Evolutionary conservation across 768 basidiomycete genomes (phyloP).

Genomic region (Termitomyces sp.): DNA sequence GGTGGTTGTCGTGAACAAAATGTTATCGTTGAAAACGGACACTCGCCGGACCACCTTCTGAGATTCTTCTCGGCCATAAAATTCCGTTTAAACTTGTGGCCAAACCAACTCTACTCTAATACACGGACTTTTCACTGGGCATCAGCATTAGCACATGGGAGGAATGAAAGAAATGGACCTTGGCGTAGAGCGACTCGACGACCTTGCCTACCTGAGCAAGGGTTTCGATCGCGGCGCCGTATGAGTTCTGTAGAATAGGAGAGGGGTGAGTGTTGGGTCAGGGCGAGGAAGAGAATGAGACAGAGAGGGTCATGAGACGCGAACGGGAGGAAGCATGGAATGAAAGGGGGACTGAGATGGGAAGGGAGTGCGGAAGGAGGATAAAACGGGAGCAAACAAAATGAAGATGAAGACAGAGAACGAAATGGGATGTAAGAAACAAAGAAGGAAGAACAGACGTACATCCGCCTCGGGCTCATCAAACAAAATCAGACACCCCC

Average conservation of each 20-base stretch:
- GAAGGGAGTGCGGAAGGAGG: not conserved
- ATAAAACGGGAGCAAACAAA: not conserved
- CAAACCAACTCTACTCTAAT: too few species aligned
- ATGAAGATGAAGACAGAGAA: too few species aligned
- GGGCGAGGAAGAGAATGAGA: not conserved
- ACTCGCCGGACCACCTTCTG: too few species aligned
- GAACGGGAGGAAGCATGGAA: not conserved
- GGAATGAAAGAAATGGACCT: constrained; percentile 33
- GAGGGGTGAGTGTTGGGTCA: not conserved
- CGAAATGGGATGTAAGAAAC: not conserved
- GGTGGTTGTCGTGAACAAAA: too few species aligned
- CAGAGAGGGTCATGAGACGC: too few species aligned
- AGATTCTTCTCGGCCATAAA: too few species aligned
- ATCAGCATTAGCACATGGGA: not conserved
- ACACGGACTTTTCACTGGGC: too few species aligned
- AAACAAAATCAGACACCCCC: constrained; percentile 89
- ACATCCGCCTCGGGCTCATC: constrained; percentile 85
- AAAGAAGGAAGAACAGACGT: constrained; percentile 25
- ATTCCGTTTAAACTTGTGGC: too few species aligned
- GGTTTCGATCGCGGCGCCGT: constrained; percentile 86
- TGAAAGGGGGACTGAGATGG: not conserved
- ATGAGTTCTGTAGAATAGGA: constrained; percentile 60
- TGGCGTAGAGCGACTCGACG: constrained; percentile 91
- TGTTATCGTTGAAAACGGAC: too few species aligned
- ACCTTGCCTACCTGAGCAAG: constrained; percentile 89